phyloP scores from a whole-genome alignment of 2,329 filamentous ascomycete genomes.

The Xenosphaeropsis pyriputrescens region DNA sequence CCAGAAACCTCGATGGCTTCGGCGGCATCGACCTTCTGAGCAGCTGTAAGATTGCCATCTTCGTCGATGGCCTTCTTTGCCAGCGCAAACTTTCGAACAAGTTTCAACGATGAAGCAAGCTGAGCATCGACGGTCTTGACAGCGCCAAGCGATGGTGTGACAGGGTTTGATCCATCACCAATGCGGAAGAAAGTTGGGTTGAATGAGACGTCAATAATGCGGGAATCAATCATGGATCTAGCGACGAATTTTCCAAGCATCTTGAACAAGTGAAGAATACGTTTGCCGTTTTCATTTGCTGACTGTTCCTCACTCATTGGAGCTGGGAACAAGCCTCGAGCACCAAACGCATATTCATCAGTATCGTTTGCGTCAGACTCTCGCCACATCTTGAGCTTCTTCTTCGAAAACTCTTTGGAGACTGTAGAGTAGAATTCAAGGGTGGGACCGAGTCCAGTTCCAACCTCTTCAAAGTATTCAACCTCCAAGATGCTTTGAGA shows the following conservation, averaged over 20 bases:
- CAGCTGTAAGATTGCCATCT: constrained; percentile 45
- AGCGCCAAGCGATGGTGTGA: constrained; percentile 75
- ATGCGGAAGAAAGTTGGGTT: constrained; percentile 97
- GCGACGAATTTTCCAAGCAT: constrained; percentile 95
- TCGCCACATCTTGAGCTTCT: constrained; percentile 92
- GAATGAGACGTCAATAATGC: constrained; percentile 95
- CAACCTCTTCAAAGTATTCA: constrained; percentile 97
- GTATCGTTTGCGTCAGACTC: constrained; percentile 64
- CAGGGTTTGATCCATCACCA: constrained; percentile 47
- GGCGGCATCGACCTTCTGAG: constrained; percentile 57
- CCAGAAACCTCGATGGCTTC: constrained; percentile 61
- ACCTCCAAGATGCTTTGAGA: constrained; percentile 93
- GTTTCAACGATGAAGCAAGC: constrained; percentile 70
- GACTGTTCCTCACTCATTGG: constrained; percentile 74
- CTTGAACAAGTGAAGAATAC: constrained; percentile 77
- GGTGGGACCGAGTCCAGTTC: constrained; percentile 87
- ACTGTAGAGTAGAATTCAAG: constrained; percentile 97
- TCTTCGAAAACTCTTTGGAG: constrained; percentile 93
- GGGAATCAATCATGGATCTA: constrained; percentile 92
- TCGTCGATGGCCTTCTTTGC: constrained; percentile 75
- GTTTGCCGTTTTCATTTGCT: constrained; percentile 64
- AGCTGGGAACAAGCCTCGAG: constrained; percentile 77
- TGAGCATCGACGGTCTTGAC: constrained; percentile 81
- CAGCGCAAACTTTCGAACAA: constrained; percentile 74
- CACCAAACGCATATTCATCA: constrained; percentile 74